These are phyloP conservation scores for Lepidium africanum DNA, from an alignment of 345 rosid genomes.

Conservation along the genomic window DNA sequence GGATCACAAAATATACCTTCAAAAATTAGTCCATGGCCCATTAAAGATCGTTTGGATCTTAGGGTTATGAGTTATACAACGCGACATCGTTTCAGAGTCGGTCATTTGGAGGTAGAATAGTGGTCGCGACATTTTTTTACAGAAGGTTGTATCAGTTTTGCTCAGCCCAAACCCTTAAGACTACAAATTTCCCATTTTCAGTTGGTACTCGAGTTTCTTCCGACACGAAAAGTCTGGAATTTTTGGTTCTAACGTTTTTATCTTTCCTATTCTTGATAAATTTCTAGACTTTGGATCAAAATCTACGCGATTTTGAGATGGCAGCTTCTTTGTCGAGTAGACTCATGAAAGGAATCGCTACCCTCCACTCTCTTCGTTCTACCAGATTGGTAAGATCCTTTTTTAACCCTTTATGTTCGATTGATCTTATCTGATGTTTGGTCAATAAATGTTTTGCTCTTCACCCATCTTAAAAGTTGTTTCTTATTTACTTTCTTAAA, in stretches of 20 bases:
- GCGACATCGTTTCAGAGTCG: not conserved
- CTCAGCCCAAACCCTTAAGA: too few species aligned
- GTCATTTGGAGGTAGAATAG: too few species aligned
- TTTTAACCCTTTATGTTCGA: not conserved
- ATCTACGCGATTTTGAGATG: slow-evolving; percentile 31
- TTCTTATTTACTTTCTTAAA: not conserved
- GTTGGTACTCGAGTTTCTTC: too few species aligned
- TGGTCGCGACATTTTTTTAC: too few species aligned
- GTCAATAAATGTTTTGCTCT: not conserved
- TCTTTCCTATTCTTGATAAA: too few species aligned
- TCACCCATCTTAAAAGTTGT: not conserved
- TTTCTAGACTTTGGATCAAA: too few species aligned
- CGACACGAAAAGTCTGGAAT: too few species aligned
- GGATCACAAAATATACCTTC: too few species aligned
- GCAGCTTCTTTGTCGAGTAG: slow-evolving; percentile 52
- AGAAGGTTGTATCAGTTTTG: too few species aligned
- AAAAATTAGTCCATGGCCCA: too few species aligned
- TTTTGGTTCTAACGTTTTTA: too few species aligned
- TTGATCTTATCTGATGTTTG: not conserved
- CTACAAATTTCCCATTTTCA: too few species aligned
- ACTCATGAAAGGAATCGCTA: slow-evolving; percentile 41
- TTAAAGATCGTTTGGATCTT: not conserved
- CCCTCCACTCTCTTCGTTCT: slow-evolving; percentile 39
- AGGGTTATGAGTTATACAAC: not conserved
- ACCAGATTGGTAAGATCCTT: slow-evolving; percentile 41